Evolutionary conservation across 148 eudicot species (phyloP), one percentile per base, ranked within the genome.

Genomic region (Persicaria maculosa): DNA sequence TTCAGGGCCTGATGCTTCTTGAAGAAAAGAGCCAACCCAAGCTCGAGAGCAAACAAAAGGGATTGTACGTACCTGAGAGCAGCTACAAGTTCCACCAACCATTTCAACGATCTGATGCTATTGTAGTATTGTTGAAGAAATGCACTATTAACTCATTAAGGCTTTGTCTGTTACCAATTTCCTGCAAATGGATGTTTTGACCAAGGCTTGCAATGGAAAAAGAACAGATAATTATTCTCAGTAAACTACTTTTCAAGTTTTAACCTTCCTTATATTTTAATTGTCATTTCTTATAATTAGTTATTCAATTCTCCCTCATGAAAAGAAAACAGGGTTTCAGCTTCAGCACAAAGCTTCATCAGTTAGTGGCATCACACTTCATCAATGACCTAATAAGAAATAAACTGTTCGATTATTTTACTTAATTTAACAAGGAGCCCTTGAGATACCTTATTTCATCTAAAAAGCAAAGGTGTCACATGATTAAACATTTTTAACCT

Each of bases 401-500:
- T 31, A 2, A 31, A 31, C 40, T 31, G 40, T 31, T 52, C n/a
- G 6, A 52, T 52, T 52, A 52, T 52, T 52, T 52, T 52, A 15
- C 16, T 52, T 20, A 25, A 19, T 57, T 20, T 7, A 17, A 57
- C 62, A 57, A 57, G 7, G n/a, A 52, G 55, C 55, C 55, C 4
- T 52, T 52, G 6, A 52, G 62, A 19, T 17, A 57, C 62, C 31
- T 57, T 20, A 52, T 52, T 15, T 1, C 9, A 54, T 54, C 58
- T 54, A 54, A 57, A 57, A 19, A 57, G 62, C 62, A 8, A 57
- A 57, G 62, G 62, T 7, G 25, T 17, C 62, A 57, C 19, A 17
- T 57, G 25, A 57, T 57, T 57, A 52, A 52, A 52, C 55, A 52
- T 52, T 52, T 52, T 52, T n/a, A 52, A 19, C 62, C 62, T 57